These are phyloP conservation scores for Thielaviopsis ethacetica DNA, from an alignment of 2,329 filamentous ascomycete species.

Conservation along the genomic window DNA sequence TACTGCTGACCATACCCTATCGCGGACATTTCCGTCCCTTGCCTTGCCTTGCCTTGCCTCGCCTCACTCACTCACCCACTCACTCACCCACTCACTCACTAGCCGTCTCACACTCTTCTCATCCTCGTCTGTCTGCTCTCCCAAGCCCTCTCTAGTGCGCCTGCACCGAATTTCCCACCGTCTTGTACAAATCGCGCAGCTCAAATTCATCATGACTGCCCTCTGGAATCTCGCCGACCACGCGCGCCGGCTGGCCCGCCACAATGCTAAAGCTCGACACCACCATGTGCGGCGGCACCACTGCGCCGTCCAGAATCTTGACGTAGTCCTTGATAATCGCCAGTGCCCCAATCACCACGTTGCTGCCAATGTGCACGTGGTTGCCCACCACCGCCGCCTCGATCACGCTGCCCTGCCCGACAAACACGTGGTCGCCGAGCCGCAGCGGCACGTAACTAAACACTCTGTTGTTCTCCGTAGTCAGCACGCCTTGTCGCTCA, in stretches of 20 bases:
- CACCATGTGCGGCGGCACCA: slow-evolving; percentile 78
- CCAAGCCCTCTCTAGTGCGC: background rate
- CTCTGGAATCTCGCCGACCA: slow-evolving; percentile 67
- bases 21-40: too few species aligned
- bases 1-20: too few species aligned
- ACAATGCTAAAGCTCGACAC: slow-evolving; percentile 86
- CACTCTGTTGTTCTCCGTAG: slow-evolving; percentile 20
- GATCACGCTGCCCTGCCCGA: slow-evolving; percentile 59
- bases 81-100: too few species aligned
- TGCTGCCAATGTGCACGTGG: slow-evolving; percentile 71
- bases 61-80: too few species aligned
- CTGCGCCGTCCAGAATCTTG: slow-evolving; percentile 66
- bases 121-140: background rate
- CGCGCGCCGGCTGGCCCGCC: slow-evolving; percentile 62
- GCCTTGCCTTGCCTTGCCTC: too few species aligned
- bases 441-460: slow-evolving; percentile 80
- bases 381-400: slow-evolving; percentile 71
- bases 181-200: slow-evolving; percentile 47
- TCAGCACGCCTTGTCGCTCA: background rate
- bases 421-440: slow-evolving; percentile 86
- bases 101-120: too few species aligned
- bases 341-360: slow-evolving; percentile 67
- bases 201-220: slow-evolving; percentile 50
- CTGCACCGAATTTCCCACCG: slow-evolving; percentile 40
- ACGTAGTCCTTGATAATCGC: slow-evolving; percentile 90